Evolutionary conservation across 2,329 filamentous ascomycete species (phyloP), one percentile per base, ranked within the genome.

Genomic region (Lachnellula hyalina): DNA sequence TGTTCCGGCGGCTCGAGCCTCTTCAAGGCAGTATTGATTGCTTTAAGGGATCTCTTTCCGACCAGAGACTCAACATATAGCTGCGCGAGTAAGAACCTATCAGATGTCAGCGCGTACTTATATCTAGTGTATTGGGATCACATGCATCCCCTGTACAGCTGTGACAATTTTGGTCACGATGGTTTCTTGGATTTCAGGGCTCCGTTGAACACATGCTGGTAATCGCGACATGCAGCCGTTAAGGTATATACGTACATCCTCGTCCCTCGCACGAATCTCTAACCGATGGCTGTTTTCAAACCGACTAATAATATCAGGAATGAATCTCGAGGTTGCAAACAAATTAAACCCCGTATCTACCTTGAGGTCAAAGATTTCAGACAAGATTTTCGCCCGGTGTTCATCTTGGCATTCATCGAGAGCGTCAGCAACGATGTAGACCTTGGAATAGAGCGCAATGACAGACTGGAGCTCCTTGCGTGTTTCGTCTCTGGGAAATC

Each of bases 41-140:
- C 64, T 45, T 72, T 74, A 0, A 52, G 44, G 0, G 71, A 69
- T 36, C 34, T 60, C 53, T 71, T 71, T 14, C 61, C 65, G 6
- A 54, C 52, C 0, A 76, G 60, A 0, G 68, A 71, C 17, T 69
- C 64, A 4, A 72, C 52, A 60, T 74, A 61, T 8, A 76, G 67
- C 28, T 71, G 60, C 12, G 42, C 32, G 15, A 52, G 44, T 17
- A 52, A 32, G 21, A 52, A 52, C 49, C 49, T 52, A n/a, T 6
- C 3, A 42, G 19, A n/a, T 19, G 21, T 50, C n/a, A 50, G 48
- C 35, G 12, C 7, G 36, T 28, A 8, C 25, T 28, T 9, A 28
- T 28, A 28, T 8, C 7, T 8, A 28, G 8, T 2, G 2, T 28
- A 28, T 28, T 8, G 25, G 25, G 25, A 28, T n/a, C 21, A 63